These are phyloP conservation scores for Meira miltonrushii DNA, from an alignment of 1,284 basidiomycete genomes.

Conservation along the genomic window DNA sequence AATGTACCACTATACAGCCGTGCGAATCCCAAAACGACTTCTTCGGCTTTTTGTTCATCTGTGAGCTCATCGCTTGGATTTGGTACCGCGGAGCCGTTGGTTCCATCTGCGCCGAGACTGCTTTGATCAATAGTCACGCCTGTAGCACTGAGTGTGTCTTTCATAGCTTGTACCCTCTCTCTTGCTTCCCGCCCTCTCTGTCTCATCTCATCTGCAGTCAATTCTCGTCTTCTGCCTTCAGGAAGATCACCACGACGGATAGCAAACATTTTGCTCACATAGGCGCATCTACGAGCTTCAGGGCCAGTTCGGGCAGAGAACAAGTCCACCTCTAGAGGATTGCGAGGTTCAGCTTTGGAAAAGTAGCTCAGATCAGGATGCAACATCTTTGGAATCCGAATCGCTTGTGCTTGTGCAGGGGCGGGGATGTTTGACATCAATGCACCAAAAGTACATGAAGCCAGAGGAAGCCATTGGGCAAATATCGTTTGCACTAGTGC, in stretches of 20 bases:
- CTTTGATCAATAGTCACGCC: constrained; percentile 25
- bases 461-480: constrained; percentile 92
- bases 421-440: constrained; percentile 87
- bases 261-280: constrained; percentile 98
- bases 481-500: constrained; percentile 80
- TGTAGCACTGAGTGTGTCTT: constrained; percentile 49
- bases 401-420: constrained; percentile 73
- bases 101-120: background rate
- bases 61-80: constrained; percentile 9
- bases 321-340: constrained; percentile 73
- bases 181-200: constrained; percentile 57
- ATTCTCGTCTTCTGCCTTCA: constrained; percentile 63
- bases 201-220: constrained; percentile 84
- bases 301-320: constrained; percentile 56
- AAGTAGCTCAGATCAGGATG: constrained; percentile 66
- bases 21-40: constrained; percentile 68
- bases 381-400: constrained; percentile 85
- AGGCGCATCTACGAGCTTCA: constrained; percentile 56
- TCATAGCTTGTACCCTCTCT: constrained; percentile 26
- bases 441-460: constrained; percentile 84
- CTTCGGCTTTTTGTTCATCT: constrained; percentile 24
- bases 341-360: constrained; percentile 52
- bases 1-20: constrained; percentile 87
- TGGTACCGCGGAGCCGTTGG: background rate
- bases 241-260: constrained; percentile 74